phyloP scores from a whole-genome alignment of 805 yeast species.

The Hanseniaspora singularis region DNA sequence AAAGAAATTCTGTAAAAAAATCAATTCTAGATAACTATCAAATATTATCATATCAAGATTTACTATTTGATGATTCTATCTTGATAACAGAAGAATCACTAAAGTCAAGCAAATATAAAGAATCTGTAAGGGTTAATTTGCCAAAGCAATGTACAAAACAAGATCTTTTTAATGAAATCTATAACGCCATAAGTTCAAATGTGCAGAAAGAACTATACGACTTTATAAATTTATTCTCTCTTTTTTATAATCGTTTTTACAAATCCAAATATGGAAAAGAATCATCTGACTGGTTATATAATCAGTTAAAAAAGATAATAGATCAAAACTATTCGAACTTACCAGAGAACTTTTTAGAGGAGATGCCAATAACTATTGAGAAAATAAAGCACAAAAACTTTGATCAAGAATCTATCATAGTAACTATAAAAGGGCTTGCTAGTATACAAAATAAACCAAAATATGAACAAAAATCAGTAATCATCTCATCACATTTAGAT shows the following conservation, averaged over 20 bases:
- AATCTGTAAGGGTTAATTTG: not conserved
- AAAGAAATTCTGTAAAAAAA: too few species aligned
- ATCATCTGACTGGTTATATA: conserved; percentile 54
- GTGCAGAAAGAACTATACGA: conserved; percentile 30
- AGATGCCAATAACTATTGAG: conserved; percentile 16
- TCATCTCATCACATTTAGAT: conserved; percentile 86
- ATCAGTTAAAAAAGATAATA: conserved; percentile 32
- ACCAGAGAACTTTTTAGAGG: not conserved
- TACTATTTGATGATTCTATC: conserved; percentile 10
- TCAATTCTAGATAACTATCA: conserved; percentile 8
- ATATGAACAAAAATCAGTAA: conserved; percentile 40
- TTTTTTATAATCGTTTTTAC: conserved; percentile 67
- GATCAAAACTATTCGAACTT: not conserved
- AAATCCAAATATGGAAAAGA: conserved; percentile 58
- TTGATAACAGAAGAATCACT: conserved; percentile 1
- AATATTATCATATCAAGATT: conserved; percentile 9
- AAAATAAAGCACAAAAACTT: conserved; percentile 54
- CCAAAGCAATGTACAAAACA: not conserved
- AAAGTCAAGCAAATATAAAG: not conserved
- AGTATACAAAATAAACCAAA: conserved; percentile 29
- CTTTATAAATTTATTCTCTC: conserved; percentile 50
- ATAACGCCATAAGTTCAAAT: not conserved
- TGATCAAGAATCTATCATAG: conserved; percentile 68
- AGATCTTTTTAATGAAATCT: not conserved
- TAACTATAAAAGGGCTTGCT: conserved; percentile 42